These are phyloP conservation scores for Scenedesmus sp. DNA, from an alignment of 163 green algal species.

Conservation along the genomic window DNA sequence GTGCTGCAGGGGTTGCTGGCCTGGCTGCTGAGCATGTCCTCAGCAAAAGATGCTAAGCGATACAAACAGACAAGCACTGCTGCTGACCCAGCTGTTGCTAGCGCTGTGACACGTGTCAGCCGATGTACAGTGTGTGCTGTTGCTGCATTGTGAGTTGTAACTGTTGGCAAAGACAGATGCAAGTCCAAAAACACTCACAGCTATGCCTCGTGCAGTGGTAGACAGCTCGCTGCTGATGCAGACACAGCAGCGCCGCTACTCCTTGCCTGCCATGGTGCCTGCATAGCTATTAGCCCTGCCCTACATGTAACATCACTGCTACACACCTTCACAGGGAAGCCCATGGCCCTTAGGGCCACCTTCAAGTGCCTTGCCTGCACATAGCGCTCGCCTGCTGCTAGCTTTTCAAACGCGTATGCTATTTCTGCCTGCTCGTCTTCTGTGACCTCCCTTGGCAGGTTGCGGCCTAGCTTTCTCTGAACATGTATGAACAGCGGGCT, in stretches of 20 bases:
- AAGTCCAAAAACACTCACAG: background rate
- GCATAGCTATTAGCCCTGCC: background rate
- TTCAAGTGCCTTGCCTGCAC: slow-evolving; percentile 45
- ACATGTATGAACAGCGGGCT: slow-evolving; percentile 31
- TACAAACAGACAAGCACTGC: background rate
- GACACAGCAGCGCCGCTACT: background rate
- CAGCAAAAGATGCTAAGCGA: no score
- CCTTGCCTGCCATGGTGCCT: slow-evolving; percentile 6
- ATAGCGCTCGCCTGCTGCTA: slow-evolving; percentile 53
- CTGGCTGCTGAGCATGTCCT: background rate
- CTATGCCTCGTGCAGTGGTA: background rate
- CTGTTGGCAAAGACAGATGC: background rate
- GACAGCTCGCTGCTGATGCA: background rate
- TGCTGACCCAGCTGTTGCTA: background rate
- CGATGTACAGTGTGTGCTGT: background rate
- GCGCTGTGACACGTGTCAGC: background rate
- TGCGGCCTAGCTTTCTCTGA: background rate
- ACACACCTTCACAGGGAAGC: slow-evolving; percentile 50
- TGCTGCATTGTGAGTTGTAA: background rate
- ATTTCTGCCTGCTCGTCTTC: slow-evolving; percentile 58
- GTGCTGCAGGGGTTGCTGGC: background rate
- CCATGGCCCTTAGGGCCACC: slow-evolving; percentile 56
- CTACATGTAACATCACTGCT: background rate
- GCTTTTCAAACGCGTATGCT: slow-evolving; percentile 61
- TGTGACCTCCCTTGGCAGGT: background rate